Evolutionary conservation across 148 eudicot genomes (phyloP).

Genomic region (Pharnaceum exiguum): DNA sequence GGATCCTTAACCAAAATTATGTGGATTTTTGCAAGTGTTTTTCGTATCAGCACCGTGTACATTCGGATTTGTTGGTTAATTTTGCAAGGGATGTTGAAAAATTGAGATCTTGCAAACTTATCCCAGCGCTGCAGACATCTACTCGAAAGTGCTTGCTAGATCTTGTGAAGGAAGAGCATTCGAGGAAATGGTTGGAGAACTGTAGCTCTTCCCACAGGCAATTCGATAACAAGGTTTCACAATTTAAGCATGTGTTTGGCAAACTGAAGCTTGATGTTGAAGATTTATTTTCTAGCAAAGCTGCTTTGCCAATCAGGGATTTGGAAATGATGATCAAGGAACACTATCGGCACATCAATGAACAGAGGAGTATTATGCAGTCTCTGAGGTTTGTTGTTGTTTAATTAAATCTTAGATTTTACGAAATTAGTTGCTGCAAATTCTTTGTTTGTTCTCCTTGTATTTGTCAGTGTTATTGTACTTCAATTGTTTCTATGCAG

Average conservation of each 20-base stretch:
- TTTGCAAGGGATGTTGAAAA: conserved; percentile 73
- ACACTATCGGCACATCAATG: conserved; percentile 46
- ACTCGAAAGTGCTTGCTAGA: conserved; percentile 70
- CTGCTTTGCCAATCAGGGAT: conserved; percentile 58
- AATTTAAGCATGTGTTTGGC: conserved; percentile 83
- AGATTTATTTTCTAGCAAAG: conserved; percentile 69
- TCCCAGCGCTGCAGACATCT: conserved; percentile 59
- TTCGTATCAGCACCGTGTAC: conserved; percentile 60
- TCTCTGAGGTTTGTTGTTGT: conserved; percentile 65
- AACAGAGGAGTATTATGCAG: conserved; percentile 88
- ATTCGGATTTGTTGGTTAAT: conserved; percentile 60
- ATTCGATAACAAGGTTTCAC: conserved; percentile 82
- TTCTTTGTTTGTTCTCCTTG: background rate
- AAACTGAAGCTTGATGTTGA: conserved; percentile 74
- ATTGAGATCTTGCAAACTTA: conserved; percentile 63
- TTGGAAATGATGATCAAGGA: conserved; percentile 63
- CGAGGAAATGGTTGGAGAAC: conserved; percentile 65
- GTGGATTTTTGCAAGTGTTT: conserved; percentile 68
- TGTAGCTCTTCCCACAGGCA: conserved; percentile 79
- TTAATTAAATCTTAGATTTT: background rate
- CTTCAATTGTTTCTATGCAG: no score
- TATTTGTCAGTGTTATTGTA: no score
- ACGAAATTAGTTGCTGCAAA: background rate
- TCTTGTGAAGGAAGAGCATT: conserved; percentile 84
- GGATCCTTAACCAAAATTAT: conserved; percentile 69